Conservation (phyloP, 1,139 yeast genomes). For the Yamadazyma spencermartinsiae region DNA sequence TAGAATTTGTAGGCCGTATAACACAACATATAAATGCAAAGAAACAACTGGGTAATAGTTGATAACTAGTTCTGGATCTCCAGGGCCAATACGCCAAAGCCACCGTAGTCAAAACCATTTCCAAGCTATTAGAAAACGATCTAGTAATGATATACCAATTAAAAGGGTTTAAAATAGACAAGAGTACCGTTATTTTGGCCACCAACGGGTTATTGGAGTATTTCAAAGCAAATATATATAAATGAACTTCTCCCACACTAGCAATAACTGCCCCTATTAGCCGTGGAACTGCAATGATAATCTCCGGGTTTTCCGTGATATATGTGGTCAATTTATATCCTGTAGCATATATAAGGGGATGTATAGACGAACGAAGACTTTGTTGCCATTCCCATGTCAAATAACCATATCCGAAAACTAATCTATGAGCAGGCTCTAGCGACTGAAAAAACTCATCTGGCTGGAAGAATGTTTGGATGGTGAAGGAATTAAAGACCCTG, state of each 20-base stretch:
- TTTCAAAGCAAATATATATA: slow-evolving; percentile 48
- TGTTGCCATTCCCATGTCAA: slow-evolving; percentile 94
- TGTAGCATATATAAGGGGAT: slow-evolving; percentile 68
- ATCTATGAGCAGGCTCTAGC: slow-evolving; percentile 83
- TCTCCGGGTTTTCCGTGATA: slow-evolving; percentile 9
- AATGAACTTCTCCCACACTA: slow-evolving; percentile 66
- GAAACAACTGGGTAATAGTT: slow-evolving; percentile 12
- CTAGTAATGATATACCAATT: slow-evolving; percentile 81
- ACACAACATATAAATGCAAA: slow-evolving; percentile 62
- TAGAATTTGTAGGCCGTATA: slow-evolving; percentile 79
- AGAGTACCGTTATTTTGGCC: slow-evolving; percentile 46
- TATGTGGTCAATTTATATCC: slow-evolving; percentile 29
- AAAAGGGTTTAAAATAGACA: slow-evolving; percentile 73
- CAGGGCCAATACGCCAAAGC: slow-evolving; percentile 79
- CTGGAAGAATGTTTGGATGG: slow-evolving; percentile 78
- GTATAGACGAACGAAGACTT: slow-evolving; percentile 73
- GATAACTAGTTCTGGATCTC: slow-evolving; percentile 25
- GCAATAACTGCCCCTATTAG: slow-evolving; percentile 70
- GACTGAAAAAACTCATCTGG: slow-evolving; percentile 96
- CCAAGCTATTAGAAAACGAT: slow-evolving; percentile 84
- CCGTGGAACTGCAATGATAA: slow-evolving; percentile 51
- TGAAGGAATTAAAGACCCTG: slow-evolving; percentile 63
- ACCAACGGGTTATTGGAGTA: slow-evolving; percentile 35
- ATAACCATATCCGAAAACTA: slow-evolving; percentile 78
- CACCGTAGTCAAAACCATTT: slow-evolving; percentile 67